Evolutionary conservation across 2,329 filamentous ascomycete genomes (phyloP).

Genomic region (Elsinoe ampelina): DNA sequence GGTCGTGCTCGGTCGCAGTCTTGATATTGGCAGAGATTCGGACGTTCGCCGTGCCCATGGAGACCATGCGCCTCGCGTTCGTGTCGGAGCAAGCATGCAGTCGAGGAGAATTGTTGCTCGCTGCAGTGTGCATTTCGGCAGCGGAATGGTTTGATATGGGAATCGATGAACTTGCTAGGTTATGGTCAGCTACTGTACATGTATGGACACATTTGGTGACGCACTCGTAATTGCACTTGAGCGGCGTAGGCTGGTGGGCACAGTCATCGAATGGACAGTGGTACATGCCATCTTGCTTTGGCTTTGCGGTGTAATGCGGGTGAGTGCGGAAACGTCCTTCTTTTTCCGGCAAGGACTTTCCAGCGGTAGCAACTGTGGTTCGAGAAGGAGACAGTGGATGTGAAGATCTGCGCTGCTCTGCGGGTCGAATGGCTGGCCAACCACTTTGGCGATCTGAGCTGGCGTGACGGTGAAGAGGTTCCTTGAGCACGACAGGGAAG

Average conservation of each 20-base stretch:
- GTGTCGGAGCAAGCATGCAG: conserved; percentile 85
- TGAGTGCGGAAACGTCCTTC: conserved; percentile 41
- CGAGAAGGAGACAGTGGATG: background rate
- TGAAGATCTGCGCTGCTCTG: background rate
- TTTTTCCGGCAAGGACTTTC: conserved; percentile 14
- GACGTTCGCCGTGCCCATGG: conserved; percentile 89
- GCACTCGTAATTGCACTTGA: conserved; percentile 99
- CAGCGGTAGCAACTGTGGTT: background rate
- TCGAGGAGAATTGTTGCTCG: conserved; percentile 85
- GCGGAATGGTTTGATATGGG: conserved; percentile 89
- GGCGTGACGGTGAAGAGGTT: background rate
- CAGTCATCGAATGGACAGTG: conserved; percentile 81
- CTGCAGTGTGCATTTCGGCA: conserved; percentile 77
- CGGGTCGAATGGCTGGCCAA: background rate
- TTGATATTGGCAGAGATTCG: conserved; percentile 77
- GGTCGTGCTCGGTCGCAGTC: conserved; percentile 75
- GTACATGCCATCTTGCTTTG: conserved; percentile 69
- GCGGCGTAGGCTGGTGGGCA: conserved; percentile 85
- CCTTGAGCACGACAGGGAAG: conserved; percentile 8
- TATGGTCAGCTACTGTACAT: conserved; percentile 2
- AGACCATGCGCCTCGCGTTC: conserved; percentile 93
- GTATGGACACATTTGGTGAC: conserved; percentile 28
- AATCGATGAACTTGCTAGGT: conserved; percentile 87
- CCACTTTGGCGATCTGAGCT: background rate
- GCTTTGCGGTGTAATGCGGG: conserved; percentile 58